Evolutionary conservation across 1,284 basidiomycete genomes (phyloP).

Genomic region (Leccinum fuscescens): DNA sequence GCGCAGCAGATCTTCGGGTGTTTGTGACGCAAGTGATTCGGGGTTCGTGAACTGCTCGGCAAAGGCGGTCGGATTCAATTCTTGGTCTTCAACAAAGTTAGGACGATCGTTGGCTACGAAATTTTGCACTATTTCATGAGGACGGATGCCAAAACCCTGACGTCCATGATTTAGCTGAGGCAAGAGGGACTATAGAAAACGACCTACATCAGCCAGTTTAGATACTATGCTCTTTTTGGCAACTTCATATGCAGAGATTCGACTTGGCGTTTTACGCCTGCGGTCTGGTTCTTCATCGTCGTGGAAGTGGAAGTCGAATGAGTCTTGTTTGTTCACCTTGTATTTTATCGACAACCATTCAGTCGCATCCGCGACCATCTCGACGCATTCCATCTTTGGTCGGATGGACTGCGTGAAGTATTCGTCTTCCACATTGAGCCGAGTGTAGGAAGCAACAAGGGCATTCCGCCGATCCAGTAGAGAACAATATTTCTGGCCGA

Average conservation of each 20-base stretch:
- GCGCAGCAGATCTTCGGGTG: slow-evolving; percentile 64
- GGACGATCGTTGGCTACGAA: slow-evolving; percentile 59
- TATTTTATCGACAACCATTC: slow-evolving; percentile 92
- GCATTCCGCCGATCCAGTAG: slow-evolving; percentile 72
- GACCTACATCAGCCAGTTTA: slow-evolving; percentile 70
- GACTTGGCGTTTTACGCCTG: slow-evolving; percentile 80
- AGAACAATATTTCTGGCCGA: slow-evolving; percentile 87
- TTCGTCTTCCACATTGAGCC: slow-evolving; percentile 61
- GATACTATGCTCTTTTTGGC: slow-evolving; percentile 78
- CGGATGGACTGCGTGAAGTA: slow-evolving; percentile 72
- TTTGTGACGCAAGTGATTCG: slow-evolving; percentile 53
- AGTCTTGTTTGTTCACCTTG: slow-evolving; percentile 70
- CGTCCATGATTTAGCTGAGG: slow-evolving; percentile 13
- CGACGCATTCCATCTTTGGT: slow-evolving; percentile 71
- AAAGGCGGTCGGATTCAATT: slow-evolving; percentile 66
- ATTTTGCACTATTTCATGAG: slow-evolving; percentile 80
- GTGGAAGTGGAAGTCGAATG: slow-evolving; percentile 61
- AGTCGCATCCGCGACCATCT: slow-evolving; percentile 87
- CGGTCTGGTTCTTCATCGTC: slow-evolving; percentile 65
- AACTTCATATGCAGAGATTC: slow-evolving; percentile 84
- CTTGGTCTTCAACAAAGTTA: slow-evolving; percentile 77
- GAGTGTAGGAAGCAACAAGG: slow-evolving; percentile 63
- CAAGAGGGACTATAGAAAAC: slow-evolving; percentile 2
- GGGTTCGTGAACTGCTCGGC: slow-evolving; percentile 79
- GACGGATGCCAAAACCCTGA: slow-evolving; percentile 77